A percentile compares a stretch with the other conserved stretches of the same genome.
phyloP scores from a whole-genome alignment of 2,329 filamentous ascomycete genomes.

The Arthrobotrys sinensis region DNA sequence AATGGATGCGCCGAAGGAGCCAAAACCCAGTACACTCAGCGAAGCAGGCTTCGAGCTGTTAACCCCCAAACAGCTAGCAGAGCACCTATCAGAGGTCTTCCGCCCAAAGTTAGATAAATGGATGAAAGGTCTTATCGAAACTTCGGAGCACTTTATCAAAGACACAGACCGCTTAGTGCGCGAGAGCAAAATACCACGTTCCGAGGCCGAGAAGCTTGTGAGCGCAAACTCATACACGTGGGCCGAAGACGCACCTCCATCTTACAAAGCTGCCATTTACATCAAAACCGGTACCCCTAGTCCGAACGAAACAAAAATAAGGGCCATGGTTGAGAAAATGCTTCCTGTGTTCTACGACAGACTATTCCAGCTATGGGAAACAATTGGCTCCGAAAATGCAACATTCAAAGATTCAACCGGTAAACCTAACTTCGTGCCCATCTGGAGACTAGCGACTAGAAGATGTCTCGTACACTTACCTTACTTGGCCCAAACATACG shows the following conservation, averaged over 20 bases:
- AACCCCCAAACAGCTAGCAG: not conserved
- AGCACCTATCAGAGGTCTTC: conserved; percentile 15
- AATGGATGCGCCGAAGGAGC: not conserved
- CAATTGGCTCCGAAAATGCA: not conserved
- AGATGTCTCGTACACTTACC: not conserved
- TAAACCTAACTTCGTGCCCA: not conserved
- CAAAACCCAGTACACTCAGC: not conserved
- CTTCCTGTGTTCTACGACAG: conserved; percentile 8
- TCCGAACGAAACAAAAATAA: not conserved
- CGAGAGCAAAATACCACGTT: not conserved
- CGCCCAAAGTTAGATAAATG: not conserved
- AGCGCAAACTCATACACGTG: not conserved
- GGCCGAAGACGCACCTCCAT: not conserved
- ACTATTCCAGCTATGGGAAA: conserved; percentile 16
- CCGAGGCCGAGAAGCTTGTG: not conserved
- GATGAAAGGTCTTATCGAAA: not conserved
- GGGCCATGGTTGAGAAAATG: not conserved
- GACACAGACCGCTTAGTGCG: not conserved
- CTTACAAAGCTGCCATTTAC: not conserved
- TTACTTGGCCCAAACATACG: conserved; percentile 10
- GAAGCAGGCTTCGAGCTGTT: not conserved
- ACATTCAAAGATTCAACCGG: conserved; percentile 8
- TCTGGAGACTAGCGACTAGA: not conserved
- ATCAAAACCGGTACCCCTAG: not conserved
- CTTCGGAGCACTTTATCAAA: not conserved